Evolutionary conservation across 805 yeast genomes (phyloP).

Genomic region (Wickerhamiella cacticola): DNA sequence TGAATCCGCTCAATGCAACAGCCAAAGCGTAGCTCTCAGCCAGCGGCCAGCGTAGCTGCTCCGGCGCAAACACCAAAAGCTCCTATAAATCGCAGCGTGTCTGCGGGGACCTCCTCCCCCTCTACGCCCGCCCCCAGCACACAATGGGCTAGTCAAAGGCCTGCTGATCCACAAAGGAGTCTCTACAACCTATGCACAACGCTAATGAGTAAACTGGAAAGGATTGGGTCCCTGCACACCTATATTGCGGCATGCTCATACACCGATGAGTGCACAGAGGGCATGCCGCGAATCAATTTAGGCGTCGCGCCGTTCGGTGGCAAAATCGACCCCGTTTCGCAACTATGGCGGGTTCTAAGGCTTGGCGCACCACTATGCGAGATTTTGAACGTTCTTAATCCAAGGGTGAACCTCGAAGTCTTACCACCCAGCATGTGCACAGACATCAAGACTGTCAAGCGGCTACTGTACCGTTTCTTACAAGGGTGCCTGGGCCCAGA

Average conservation of each 20-base stretch:
- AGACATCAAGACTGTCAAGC: slow-evolving; percentile 74
- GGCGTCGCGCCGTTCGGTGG: slow-evolving; percentile 45
- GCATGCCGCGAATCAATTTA: slow-evolving; percentile 36
- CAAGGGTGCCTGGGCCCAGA: slow-evolving; percentile 64
- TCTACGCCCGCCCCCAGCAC: slow-evolving; percentile 20
- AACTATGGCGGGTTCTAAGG: slow-evolving; percentile 75
- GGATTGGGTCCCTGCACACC: slow-evolving; percentile 56
- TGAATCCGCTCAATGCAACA: slow-evolving; percentile 9
- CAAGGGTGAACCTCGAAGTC: slow-evolving; percentile 37
- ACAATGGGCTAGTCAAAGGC: slow-evolving; percentile 20
- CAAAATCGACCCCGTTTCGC: slow-evolving; percentile 82
- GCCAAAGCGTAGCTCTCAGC: slow-evolving; percentile 11
- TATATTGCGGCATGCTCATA: slow-evolving; percentile 44
- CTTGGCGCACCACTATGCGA: slow-evolving; percentile 88
- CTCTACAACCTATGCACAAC: slow-evolving; percentile 53
- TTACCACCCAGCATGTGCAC: slow-evolving; percentile 59
- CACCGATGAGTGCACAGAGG: slow-evolving; percentile 21
- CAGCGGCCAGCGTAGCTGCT: not conserved
- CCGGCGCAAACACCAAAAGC: not conserved
- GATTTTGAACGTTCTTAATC: slow-evolving; percentile 59
- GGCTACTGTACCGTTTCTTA: slow-evolving; percentile 79
- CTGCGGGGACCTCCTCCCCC: slow-evolving; percentile 12
- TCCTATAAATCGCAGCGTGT: slow-evolving; percentile 7
- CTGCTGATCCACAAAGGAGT: slow-evolving; percentile 43
- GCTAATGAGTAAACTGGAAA: slow-evolving; percentile 43